A percentile compares a stretch with the other conserved stretches of the same genome.
These are phyloP conservation scores for Cadophora sp. DNA, from an alignment of 2,329 filamentous ascomycete species.

Conservation along the genomic window DNA sequence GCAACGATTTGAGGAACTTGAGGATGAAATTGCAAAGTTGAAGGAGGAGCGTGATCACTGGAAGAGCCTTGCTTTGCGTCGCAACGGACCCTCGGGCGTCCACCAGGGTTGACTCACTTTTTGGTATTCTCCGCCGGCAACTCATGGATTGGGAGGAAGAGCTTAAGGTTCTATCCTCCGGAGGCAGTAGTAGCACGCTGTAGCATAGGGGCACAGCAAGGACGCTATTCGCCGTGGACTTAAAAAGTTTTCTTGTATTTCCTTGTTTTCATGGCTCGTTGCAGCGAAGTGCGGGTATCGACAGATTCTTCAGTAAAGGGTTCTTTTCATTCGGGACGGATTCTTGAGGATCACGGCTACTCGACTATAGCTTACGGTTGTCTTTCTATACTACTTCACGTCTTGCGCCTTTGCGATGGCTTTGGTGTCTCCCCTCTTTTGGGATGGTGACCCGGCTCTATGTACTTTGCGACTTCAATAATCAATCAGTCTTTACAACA, in stretches of 20 bases:
- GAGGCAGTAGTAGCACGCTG: conserved; percentile 42
- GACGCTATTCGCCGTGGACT: conserved; percentile 42
- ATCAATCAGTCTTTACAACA: conserved; percentile 15
- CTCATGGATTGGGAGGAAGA: conserved; percentile 44
- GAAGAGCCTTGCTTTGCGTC: conserved; percentile 52
- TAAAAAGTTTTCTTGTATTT: conserved; percentile 33
- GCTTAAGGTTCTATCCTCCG: conserved; percentile 36
- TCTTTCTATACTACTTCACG: conserved; percentile 21
- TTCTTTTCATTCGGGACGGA: conserved; percentile 19
- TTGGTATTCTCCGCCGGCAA: conserved; percentile 40
- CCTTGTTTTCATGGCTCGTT: conserved; percentile 18
- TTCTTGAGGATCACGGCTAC: conserved; percentile 13
- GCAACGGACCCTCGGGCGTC: conserved; percentile 19
- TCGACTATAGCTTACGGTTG: conserved; percentile 15
- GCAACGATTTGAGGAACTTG: conserved; percentile 74
- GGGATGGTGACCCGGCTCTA: conserved; percentile 41
- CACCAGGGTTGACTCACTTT: conserved; percentile 32
- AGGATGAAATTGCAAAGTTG: conserved; percentile 74
- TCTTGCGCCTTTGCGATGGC: conserved; percentile 26
- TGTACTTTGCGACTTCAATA: conserved; percentile 16
- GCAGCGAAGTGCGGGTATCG: conserved; percentile 8
- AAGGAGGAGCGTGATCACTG: conserved; percentile 70
- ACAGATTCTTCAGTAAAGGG: conserved; percentile 19
- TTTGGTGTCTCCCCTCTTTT: conserved; percentile 42
- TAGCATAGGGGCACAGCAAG: conserved; percentile 36